Percentiles rank a stretch among this genome's conserved stretches.
phyloP scores from a whole-genome alignment of 2,329 filamentous ascomycete genomes.

The Ceratocystis variospora region DNA sequence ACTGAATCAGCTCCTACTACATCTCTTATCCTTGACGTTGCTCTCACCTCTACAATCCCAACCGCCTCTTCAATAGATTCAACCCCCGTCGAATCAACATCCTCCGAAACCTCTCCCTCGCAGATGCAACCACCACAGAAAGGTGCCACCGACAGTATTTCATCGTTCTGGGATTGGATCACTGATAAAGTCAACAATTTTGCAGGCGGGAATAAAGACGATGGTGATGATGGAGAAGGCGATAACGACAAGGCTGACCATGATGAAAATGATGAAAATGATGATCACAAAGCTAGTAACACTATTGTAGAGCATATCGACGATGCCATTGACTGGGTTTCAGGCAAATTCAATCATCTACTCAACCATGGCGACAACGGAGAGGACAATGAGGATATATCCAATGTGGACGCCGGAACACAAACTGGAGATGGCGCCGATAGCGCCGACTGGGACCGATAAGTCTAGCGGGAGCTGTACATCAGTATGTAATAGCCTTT shows the following conservation, averaged over 20 bases:
- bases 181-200: constrained; percentile 5
- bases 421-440: not conserved
- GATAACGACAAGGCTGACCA: constrained; percentile 12
- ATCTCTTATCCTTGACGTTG: not conserved
- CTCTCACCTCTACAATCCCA: not conserved
- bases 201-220: constrained; percentile 19
- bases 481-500: not conserved
- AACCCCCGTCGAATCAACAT: not conserved
- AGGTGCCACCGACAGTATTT: constrained; percentile 20
- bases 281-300: constrained; percentile 24
- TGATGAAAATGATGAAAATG: constrained; percentile 15
- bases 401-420: not conserved
- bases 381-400: not conserved
- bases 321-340: constrained; percentile 39
- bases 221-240: constrained; percentile 16
- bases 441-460: not conserved
- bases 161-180: constrained; percentile 10
- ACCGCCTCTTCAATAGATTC: not conserved
- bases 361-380: not conserved
- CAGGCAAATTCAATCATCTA: constrained; percentile 33
- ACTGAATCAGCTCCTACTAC: not conserved
- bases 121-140: constrained; percentile 10
- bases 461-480: too few species aligned
- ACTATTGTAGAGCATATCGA: constrained; percentile 25
- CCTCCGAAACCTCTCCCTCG: not conserved